Percentiles rank a stretch among this genome's conserved stretches.
Conservation (phyloP, 139 green algal genomes). For the Microglena sp. region DNA sequence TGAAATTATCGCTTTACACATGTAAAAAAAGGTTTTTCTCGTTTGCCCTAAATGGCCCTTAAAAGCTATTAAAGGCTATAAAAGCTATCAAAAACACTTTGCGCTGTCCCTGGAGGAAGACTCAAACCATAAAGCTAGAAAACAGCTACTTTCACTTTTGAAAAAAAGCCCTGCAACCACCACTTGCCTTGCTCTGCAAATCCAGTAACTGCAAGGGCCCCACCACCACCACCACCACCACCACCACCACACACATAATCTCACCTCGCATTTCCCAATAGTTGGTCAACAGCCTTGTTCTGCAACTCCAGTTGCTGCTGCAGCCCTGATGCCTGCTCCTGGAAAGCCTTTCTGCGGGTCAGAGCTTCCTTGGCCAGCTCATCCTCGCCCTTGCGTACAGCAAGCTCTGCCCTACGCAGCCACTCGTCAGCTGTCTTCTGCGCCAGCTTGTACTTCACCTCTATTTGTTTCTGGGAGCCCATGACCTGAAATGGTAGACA, state of each 20-base stretch:
- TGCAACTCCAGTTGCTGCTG: slow-evolving; percentile 77
- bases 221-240: too few species aligned
- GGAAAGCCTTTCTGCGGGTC: slow-evolving; percentile 66
- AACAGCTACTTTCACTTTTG: too few species aligned
- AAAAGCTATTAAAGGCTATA: not conserved
- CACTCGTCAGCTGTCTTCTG: slow-evolving; percentile 56
- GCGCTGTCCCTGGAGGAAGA: not conserved
- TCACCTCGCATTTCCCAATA: slow-evolving; percentile 74
- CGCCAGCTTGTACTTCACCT: slow-evolving; percentile 77
- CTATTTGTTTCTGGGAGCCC: slow-evolving; percentile 85
- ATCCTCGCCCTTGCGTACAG: slow-evolving; percentile 84
- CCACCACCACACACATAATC: too few species aligned
- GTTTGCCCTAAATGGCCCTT: not conserved
- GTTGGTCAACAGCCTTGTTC: slow-evolving; percentile 71
- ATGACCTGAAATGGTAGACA: too few species aligned
- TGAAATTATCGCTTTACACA: too few species aligned
- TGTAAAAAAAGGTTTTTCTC: too few species aligned
- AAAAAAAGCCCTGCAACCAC: too few species aligned
- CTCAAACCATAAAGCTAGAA: too few species aligned
- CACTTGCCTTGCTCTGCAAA: too few species aligned
- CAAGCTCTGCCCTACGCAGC: slow-evolving; percentile 79
- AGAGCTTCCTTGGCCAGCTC: slow-evolving; percentile 86
- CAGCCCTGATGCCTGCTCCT: slow-evolving; percentile 71
- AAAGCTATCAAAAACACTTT: not conserved
- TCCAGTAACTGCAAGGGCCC: too few species aligned